These are phyloP conservation scores for Cicer yamashitae DNA, from an alignment of 306 rosid genomes.

Conservation along the genomic window DNA sequence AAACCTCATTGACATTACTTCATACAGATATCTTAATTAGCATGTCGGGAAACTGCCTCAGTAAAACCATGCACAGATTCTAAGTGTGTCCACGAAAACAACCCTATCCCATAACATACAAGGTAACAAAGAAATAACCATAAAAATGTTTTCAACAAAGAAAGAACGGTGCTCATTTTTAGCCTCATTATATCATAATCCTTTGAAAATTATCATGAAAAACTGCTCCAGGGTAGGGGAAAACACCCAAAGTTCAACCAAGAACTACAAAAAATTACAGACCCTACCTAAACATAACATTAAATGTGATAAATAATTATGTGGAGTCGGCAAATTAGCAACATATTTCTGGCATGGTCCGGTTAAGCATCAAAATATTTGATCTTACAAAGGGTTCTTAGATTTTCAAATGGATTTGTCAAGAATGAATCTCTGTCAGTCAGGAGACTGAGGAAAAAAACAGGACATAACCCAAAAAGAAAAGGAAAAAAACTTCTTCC, in stretches of 20 bases:
- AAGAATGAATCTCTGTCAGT: conserved; percentile 23
- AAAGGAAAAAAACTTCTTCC: no score
- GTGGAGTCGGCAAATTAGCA: neutral
- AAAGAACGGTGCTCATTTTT: neutral
- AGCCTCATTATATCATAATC: neutral
- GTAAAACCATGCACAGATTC: neutral
- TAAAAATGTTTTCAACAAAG: neutral
- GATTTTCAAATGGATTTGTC: conserved; percentile 27
- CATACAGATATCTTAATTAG: conserved; percentile 6
- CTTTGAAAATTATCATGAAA: neutral
- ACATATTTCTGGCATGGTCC: no score
- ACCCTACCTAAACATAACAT: neutral
- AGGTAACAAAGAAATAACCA: neutral
- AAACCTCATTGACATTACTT: neutral
- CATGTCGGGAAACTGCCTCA: neutral
- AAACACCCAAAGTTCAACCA: neutral
- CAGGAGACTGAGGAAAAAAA: conserved; percentile 19
- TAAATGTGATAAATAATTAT: neutral
- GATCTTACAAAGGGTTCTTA: neutral
- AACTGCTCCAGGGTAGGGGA: no score
- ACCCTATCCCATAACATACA: conserved; percentile 4
- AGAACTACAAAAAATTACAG: neutral
- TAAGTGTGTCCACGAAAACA: neutral
- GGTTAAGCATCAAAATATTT: neutral
- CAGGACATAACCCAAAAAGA: neutral